Evolutionary conservation across 2,329 filamentous ascomycete genomes (phyloP).

Genomic region (Alternaria sp.): DNA sequence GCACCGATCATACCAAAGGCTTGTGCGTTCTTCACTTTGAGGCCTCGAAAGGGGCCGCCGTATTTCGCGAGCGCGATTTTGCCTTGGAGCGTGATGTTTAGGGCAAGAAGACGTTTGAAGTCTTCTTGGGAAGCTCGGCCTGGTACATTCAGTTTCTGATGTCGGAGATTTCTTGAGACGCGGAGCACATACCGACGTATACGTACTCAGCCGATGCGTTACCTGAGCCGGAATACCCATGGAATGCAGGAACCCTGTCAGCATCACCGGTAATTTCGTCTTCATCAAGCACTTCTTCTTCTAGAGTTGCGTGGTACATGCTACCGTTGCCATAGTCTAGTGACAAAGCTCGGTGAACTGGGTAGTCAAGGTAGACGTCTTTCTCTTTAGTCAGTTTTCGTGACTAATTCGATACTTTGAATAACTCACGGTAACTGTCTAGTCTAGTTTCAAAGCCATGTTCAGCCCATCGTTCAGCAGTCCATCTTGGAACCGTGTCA

Average conservation of each 20-base stretch:
- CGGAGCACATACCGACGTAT: constrained; percentile 46
- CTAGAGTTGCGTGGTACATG: constrained; percentile 30
- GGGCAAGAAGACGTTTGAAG: constrained; percentile 49
- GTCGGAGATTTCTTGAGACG: no score
- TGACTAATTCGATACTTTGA: background rate
- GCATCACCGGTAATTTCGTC: constrained; percentile 42
- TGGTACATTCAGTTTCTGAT: background rate
- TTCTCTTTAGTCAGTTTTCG: background rate
- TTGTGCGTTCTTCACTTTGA: constrained; percentile 57
- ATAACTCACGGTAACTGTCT: constrained; percentile 40
- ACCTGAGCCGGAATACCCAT: constrained; percentile 55
- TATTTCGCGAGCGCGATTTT: constrained; percentile 57
- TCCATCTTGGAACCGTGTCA: constrained; percentile 48
- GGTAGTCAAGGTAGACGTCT: constrained; percentile 40
- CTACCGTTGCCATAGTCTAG: constrained; percentile 42
- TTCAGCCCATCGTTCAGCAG: constrained; percentile 39
- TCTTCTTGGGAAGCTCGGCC: constrained; percentile 49
- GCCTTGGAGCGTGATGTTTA: constrained; percentile 53
- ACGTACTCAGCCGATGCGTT: constrained; percentile 55
- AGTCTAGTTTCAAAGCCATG: constrained; percentile 40
- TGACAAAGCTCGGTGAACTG: constrained; percentile 40
- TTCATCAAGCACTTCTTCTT: constrained; percentile 40
- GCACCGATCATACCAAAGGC: constrained; percentile 52
- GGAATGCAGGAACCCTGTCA: constrained; percentile 53
- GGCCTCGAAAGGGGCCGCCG: constrained; percentile 52